Evolutionary conservation across 352 stramenopile genomes (phyloP).

Genomic region (Globisporangium cylindrosporum): DNA sequence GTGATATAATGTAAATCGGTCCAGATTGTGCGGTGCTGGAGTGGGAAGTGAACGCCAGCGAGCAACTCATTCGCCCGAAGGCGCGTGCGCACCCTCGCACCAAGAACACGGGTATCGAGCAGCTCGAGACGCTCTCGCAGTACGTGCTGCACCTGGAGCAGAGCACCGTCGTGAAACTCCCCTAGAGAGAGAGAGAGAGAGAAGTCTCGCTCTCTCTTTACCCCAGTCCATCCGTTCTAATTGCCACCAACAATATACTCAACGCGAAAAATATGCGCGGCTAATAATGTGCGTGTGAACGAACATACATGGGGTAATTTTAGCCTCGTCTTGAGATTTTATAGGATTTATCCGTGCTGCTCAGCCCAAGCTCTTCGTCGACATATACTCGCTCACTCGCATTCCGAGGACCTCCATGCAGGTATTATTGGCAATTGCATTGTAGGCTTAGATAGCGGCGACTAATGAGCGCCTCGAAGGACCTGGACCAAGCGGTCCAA

Average conservation of each 20-base stretch:
- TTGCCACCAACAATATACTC: neutral
- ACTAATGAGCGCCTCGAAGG: neutral
- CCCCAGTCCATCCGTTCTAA: neutral
- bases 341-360: neutral
- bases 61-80: conserved; percentile 51
- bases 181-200: conserved; percentile 16
- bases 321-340: neutral
- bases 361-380: neutral
- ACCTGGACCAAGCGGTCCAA: conserved; percentile 11
- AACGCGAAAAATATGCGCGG: neutral
- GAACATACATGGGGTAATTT: neutral
- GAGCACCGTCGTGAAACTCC: conserved; percentile 59
- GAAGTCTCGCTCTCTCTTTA: neutral
- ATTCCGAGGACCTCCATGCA: neutral
- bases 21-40: conserved; percentile 48
- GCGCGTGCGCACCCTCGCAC: conserved; percentile 24
- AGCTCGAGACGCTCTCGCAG: conserved; percentile 64
- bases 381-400: neutral
- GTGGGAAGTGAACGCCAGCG: conserved; percentile 37
- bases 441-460: neutral
- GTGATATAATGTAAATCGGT: neutral
- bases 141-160: conserved; percentile 74
- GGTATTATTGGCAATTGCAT: neutral
- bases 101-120: conserved; percentile 35
- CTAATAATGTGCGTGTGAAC: neutral